Percentiles rank a stretch among this genome's conserved stretches.
These are phyloP conservation scores for Thuidium tamariscinum DNA, from an alignment of 225 moss, liverwort and hornwort species.

Conservation along the genomic window DNA sequence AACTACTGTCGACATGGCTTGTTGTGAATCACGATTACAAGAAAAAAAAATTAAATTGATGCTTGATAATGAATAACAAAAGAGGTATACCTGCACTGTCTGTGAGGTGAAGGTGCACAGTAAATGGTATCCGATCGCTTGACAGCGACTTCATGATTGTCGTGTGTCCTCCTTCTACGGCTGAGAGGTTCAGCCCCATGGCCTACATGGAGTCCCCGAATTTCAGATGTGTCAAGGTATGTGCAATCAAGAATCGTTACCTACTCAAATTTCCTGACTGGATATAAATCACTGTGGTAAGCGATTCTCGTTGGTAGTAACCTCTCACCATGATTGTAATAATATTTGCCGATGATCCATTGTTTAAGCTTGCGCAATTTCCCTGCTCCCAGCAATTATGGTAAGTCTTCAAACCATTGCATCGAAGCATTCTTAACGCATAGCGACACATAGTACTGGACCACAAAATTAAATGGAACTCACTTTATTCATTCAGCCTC, in stretches of 20 bases:
- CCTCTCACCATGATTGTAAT: slow-evolving; percentile 22
- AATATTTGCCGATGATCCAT: neutral
- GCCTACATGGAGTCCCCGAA: slow-evolving; percentile 1
- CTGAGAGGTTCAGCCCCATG: slow-evolving; percentile 32
- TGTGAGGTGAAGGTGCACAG: slow-evolving; percentile 25
- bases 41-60: neutral
- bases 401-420: neutral
- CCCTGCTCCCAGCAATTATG: neutral
- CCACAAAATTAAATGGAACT: neutral
- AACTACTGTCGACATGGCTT: neutral
- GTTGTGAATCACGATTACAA: neutral
- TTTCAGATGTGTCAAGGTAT: neutral
- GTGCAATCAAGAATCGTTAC: neutral
- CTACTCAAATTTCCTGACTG: neutral
- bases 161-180: slow-evolving; percentile 23
- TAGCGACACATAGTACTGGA: neutral
- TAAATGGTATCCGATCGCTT: slow-evolving; percentile 24
- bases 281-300: neutral
- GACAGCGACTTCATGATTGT: slow-evolving; percentile 29
- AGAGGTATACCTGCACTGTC: slow-evolving; percentile 9
- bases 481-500: neutral
- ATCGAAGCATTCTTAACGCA: neutral
- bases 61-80: neutral
- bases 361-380: neutral
- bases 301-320: neutral